phyloP scores from a whole-genome alignment of 2,329 filamentous ascomycete species.

The Epicoccum sorghinum region DNA sequence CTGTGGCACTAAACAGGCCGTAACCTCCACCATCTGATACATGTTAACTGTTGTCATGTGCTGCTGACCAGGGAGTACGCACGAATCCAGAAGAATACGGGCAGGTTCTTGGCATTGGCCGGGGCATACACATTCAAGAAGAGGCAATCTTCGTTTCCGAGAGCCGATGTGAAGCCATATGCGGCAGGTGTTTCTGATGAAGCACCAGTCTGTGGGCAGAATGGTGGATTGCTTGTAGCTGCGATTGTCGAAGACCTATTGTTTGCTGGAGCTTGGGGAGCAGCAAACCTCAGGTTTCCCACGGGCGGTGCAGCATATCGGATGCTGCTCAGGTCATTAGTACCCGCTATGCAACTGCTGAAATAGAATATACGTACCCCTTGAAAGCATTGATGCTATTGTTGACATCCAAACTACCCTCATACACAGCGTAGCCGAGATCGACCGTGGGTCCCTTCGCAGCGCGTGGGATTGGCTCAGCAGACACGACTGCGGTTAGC shows the following conservation, averaged over 20 bases:
- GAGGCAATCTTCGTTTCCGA: slow-evolving; percentile 50
- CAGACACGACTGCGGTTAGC: slow-evolving; percentile 20
- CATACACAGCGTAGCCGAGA: slow-evolving; percentile 41
- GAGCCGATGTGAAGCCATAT: slow-evolving; percentile 40
- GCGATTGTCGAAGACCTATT: slow-evolving; percentile 50
- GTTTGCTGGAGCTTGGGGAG: slow-evolving; percentile 53
- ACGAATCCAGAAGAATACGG: slow-evolving; percentile 63
- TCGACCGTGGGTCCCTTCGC: slow-evolving; percentile 36
- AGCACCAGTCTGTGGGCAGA: slow-evolving; percentile 42
- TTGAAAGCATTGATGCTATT: slow-evolving; percentile 42
- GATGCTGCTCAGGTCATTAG: slow-evolving; percentile 41
- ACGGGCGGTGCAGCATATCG: slow-evolving; percentile 61
- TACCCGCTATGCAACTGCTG: no score
- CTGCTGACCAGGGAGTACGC: slow-evolving; percentile 17
- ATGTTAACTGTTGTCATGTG: slow-evolving; percentile 28
- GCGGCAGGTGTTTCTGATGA: slow-evolving; percentile 32
- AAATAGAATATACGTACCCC: slow-evolving; percentile 24
- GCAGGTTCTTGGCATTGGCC: slow-evolving; percentile 53
- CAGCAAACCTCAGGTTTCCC: slow-evolving; percentile 58
- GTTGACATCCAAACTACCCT: slow-evolving; percentile 32
- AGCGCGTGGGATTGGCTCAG: slow-evolving; percentile 32
- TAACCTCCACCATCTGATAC: slow-evolving; percentile 50
- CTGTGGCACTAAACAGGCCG: slow-evolving; percentile 38
- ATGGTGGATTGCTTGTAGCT: slow-evolving; percentile 52
- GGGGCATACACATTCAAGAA: slow-evolving; percentile 51